Conservation (phyloP, 148 eudicot species). For the Simmondsia chinensis region DNA sequence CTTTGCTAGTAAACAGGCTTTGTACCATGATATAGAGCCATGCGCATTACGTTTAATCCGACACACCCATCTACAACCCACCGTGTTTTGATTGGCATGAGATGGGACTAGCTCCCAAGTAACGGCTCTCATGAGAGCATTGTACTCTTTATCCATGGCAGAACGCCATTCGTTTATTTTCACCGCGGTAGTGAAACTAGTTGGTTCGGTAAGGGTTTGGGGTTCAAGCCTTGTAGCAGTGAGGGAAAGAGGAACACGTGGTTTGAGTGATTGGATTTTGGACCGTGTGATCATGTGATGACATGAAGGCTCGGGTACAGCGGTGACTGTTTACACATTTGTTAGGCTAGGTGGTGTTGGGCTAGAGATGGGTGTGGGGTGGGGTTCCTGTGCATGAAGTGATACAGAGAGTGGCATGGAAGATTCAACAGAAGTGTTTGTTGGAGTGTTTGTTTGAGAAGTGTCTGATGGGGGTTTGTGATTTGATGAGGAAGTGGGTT, state of each 20-base stretch:
- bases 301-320: too few relatives aligned
- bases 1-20: conserved; percentile 1
- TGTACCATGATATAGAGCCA: background rate
- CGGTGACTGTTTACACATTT: too few relatives aligned
- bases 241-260: background rate
- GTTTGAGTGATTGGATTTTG: background rate
- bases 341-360: too few relatives aligned
- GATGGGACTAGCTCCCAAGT: conserved; percentile 3
- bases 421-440: too few relatives aligned
- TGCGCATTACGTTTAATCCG: conserved; percentile 1
- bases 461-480: too few relatives aligned
- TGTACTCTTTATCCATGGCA: background rate
- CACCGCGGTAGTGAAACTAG: background rate
- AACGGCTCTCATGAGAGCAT: background rate
- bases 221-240: background rate
- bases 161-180: background rate
- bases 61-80: conserved; percentile 8
- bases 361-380: too few relatives aligned
- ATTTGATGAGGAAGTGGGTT: too few relatives aligned
- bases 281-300: background rate
- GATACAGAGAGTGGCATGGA: too few relatives aligned
- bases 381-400: too few relatives aligned
- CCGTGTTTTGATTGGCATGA: background rate
- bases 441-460: too few relatives aligned
- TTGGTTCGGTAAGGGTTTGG: background rate